These are phyloP conservation scores for Dillenia suffruticosa DNA, from an alignment of 164 flowering plant genomes.

Conservation along the genomic window DNA sequence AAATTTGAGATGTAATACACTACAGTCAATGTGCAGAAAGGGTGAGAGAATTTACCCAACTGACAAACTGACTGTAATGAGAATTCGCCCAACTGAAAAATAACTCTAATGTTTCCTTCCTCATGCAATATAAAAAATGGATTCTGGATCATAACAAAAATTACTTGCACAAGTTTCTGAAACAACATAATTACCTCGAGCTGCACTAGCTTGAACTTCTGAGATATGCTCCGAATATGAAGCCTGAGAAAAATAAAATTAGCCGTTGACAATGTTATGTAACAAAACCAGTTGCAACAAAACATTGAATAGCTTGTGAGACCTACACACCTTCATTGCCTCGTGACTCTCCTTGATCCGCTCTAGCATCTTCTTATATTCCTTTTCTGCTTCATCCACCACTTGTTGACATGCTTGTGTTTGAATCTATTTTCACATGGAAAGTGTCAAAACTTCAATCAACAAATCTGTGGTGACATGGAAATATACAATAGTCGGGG, in stretches of 20 bases:
- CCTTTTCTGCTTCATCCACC: constrained; percentile 64
- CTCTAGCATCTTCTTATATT: constrained; percentile 56
- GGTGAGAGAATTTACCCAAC: too few relatives aligned
- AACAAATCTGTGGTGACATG: not conserved
- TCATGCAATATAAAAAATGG: not conserved
- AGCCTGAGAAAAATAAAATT: constrained; percentile 32
- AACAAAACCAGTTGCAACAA: not conserved
- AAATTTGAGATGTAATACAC: too few relatives aligned
- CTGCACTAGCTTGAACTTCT: constrained; percentile 54
- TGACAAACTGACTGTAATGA: too few relatives aligned
- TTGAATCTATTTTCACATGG: constrained; percentile 43
- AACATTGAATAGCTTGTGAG: not conserved
- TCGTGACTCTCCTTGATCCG: constrained; percentile 48
- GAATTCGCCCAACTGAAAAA: too few relatives aligned
- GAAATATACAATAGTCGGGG: not conserved
- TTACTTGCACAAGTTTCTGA: not conserved
- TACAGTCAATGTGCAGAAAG: too few relatives aligned
- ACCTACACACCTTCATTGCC: constrained; percentile 39
- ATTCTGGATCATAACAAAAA: not conserved
- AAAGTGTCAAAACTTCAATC: not conserved
- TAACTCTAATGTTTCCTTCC: too few relatives aligned
- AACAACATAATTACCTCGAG: constrained; percentile 41
- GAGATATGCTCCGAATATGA: constrained; percentile 57
- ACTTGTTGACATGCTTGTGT: constrained; percentile 54
- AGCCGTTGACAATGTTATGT: not conserved